Evolutionary conservation across 305 asterid species (phyloP).

Genomic region (Plantago lanceolata): DNA sequence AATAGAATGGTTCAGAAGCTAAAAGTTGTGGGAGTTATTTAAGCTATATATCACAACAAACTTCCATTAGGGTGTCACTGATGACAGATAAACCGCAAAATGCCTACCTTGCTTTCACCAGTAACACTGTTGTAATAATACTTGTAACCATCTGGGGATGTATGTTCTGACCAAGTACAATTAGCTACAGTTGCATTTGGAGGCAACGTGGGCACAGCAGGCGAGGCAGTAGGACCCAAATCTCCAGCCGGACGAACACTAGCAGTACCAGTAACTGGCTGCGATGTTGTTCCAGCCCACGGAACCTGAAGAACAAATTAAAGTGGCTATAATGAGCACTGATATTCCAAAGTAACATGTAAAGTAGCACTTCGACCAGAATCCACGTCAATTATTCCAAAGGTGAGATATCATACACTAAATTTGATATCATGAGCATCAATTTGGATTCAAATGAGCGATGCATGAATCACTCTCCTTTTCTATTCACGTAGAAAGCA

Average conservation of each 20-base stretch:
- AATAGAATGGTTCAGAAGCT: neutral
- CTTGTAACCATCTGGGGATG: conserved; percentile 90
- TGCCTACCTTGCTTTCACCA: conserved; percentile 90
- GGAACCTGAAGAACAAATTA: conserved; percentile 40
- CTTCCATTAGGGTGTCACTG: neutral
- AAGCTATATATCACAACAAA: neutral
- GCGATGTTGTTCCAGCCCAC: conserved; percentile 57
- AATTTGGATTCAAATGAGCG: neutral
- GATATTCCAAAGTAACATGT: neutral
- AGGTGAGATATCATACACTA: neutral
- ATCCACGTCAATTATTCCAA: neutral
- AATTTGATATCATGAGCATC: no score
- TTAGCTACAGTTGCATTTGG: conserved; percentile 30
- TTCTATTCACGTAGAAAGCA: neutral
- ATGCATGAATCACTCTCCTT: neutral
- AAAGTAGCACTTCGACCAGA: neutral
- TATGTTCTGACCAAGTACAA: conserved; percentile 91
- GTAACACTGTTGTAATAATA: conserved; percentile 79
- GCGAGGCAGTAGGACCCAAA: conserved; percentile 34
- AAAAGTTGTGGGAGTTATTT: no score
- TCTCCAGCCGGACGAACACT: conserved; percentile 41
- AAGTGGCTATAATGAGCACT: neutral
- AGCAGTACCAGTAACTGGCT: conserved; percentile 36
- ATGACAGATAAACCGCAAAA: neutral
- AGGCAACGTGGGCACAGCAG: conserved; percentile 30